These are phyloP conservation scores for Cordyceps tenuipes DNA, from an alignment of 2,329 filamentous ascomycete genomes.

Conservation along the genomic window DNA sequence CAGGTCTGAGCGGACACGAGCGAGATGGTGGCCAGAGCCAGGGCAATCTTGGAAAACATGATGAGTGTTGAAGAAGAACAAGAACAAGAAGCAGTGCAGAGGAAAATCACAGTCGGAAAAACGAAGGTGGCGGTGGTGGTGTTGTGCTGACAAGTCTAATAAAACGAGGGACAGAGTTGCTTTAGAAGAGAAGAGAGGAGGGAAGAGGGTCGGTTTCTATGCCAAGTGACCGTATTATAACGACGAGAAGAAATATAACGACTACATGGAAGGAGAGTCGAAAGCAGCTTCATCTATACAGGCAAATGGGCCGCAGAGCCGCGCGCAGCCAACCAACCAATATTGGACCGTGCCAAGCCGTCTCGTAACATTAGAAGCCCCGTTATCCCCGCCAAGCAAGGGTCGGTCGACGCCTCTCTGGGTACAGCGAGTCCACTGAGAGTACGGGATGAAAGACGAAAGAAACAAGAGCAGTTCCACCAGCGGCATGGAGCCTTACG, in stretches of 20 bases:
- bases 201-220: background rate
- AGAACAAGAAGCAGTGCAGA: background rate
- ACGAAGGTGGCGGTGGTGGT: conserved; percentile 1
- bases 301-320: background rate
- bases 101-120: background rate
- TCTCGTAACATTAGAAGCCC: background rate
- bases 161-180: conserved; percentile 1
- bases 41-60: conserved; percentile 33
- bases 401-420: background rate
- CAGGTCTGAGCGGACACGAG: conserved; percentile 48
- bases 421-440: background rate
- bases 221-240: conserved; percentile 1
- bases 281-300: background rate
- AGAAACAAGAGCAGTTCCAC: background rate
- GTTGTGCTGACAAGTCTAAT: background rate
- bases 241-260: background rate
- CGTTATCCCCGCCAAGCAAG: background rate
- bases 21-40: conserved; percentile 41
- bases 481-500: background rate
- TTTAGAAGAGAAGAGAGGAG: background rate
- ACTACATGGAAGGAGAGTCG: background rate
- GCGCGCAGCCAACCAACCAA: background rate
- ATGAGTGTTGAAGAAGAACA: background rate
- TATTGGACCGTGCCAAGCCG: conserved; percentile 1
- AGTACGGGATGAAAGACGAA: background rate